Conservation (phyloP, 2,329 filamentous ascomycete genomes). For the Aspergillus sp. region DNA sequence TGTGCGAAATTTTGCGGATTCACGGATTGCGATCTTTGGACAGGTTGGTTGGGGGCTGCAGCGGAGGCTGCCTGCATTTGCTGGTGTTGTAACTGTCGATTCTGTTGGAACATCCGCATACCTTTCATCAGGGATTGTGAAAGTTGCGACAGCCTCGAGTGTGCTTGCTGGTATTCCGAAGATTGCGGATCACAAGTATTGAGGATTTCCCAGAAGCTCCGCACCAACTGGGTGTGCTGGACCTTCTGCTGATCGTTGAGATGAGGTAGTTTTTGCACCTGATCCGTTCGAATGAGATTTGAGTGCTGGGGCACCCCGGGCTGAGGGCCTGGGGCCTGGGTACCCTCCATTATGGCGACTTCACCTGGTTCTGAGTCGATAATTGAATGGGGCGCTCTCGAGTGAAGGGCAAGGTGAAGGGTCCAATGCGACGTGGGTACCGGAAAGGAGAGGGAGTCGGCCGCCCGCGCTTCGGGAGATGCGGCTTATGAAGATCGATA, state of each 20-base stretch:
- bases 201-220: conserved; percentile 55
- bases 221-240: conserved; percentile 55
- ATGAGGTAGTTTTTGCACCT: conserved; percentile 54
- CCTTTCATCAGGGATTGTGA: conserved; percentile 54
- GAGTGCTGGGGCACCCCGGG: conserved; percentile 41
- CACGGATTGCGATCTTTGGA: conserved; percentile 33
- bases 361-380: not conserved
- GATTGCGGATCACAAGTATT: conserved; percentile 51
- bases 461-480: not conserved
- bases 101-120: conserved; percentile 49
- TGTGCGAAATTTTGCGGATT: conserved; percentile 43
- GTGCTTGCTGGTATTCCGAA: conserved; percentile 51
- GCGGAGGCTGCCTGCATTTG: conserved; percentile 28
- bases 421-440: not conserved
- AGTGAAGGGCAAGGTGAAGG: not conserved
- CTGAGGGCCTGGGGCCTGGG: conserved; percentile 30
- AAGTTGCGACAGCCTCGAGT: conserved; percentile 52
- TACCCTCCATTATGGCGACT: conserved; percentile 31
- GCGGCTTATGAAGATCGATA: not conserved
- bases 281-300: conserved; percentile 52
- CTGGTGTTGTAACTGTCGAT: conserved; percentile 34
- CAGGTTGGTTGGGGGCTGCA: conserved; percentile 23
- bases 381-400: not conserved
- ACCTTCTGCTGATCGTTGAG: conserved; percentile 56
- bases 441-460: conserved; percentile 4